Evolutionary conservation across 768 basidiomycete species (phyloP).

Genomic region (Kwoniella mangroviensis): DNA sequence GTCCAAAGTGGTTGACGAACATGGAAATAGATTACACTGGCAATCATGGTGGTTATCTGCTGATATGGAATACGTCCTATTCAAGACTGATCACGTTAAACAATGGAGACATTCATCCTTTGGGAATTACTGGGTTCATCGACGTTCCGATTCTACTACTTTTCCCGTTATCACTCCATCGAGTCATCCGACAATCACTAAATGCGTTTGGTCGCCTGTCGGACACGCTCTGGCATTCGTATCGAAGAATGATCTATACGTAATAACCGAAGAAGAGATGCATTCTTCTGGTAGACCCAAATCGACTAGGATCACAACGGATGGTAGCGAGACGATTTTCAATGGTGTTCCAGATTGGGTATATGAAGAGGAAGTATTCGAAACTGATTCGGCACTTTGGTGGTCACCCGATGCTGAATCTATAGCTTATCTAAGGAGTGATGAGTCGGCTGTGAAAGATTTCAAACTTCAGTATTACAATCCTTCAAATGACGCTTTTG

Average conservation of each 20-base stretch:
- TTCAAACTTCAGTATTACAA: slow-evolving; percentile 92
- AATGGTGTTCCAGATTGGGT: slow-evolving; percentile 98
- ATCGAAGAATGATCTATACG: slow-evolving; percentile 81
- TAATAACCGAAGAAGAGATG: slow-evolving; percentile 62
- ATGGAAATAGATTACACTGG: slow-evolving; percentile 59
- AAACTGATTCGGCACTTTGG: slow-evolving; percentile 76
- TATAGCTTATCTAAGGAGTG: slow-evolving; percentile 82
- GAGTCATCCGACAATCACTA: slow-evolving; percentile 72
- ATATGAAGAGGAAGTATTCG: slow-evolving; percentile 64
- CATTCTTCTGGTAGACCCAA: slow-evolving; percentile 19
- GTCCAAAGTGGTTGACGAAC: slow-evolving; percentile 37
- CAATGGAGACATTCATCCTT: slow-evolving; percentile 94
- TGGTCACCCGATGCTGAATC: slow-evolving; percentile 78
- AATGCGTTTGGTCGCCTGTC: slow-evolving; percentile 86
- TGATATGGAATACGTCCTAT: slow-evolving; percentile 85
- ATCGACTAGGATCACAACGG: slow-evolving; percentile 73
- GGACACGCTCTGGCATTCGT: slow-evolving; percentile 84
- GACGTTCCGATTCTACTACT: slow-evolving; percentile 70
- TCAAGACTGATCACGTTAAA: slow-evolving; percentile 78
- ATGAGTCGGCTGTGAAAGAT: slow-evolving; percentile 85
- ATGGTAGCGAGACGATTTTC: slow-evolving; percentile 82
- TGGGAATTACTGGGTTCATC: slow-evolving; percentile 92
- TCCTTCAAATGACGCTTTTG: slow-evolving; percentile 70
- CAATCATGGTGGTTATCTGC: slow-evolving; percentile 79
- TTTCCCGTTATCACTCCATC: slow-evolving; percentile 72